Percentiles rank a stretch among this genome's conserved stretches.
phyloP scores from a whole-genome alignment of 1,139 yeast species.

The Taphrina wiesneri region DNA sequence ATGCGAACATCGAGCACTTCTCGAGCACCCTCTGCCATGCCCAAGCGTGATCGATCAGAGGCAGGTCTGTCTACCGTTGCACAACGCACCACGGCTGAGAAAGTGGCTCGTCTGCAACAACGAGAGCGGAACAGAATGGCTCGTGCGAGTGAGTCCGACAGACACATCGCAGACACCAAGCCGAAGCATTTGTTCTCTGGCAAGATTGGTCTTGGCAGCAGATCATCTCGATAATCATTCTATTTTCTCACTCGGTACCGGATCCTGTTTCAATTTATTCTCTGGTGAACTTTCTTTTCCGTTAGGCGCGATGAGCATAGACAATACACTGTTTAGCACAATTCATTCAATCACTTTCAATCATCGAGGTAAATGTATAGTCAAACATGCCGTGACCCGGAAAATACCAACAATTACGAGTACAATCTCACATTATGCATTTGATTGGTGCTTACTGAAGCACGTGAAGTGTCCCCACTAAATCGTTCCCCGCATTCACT shows the following conservation, averaged over 20 bases:
- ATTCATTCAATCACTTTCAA: too few relatives aligned
- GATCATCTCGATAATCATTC: constrained; percentile 9
- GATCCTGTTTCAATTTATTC: not conserved
- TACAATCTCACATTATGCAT: not conserved
- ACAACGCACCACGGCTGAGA: constrained; percentile 80
- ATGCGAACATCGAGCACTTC: constrained; percentile 55
- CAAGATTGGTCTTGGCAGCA: constrained; percentile 50
- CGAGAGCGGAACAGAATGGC: constrained; percentile 91
- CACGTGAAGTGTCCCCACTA: not conserved
- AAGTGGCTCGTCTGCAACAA: constrained; percentile 84
- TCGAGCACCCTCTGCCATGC: constrained; percentile 47
- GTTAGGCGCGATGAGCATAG: constrained; percentile 6
- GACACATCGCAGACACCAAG: constrained; percentile 78
- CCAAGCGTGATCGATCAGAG: constrained; percentile 75
- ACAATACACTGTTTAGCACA: not conserved
- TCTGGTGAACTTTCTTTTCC: not conserved
- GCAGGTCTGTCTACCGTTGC: constrained; percentile 83
- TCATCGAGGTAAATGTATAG: not conserved
- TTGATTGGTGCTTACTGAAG: not conserved
- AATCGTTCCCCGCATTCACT: not conserved
- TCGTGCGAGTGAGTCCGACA: constrained; percentile 93
- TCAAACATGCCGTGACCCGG: not conserved
- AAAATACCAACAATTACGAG: not conserved
- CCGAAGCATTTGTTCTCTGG: constrained; percentile 96
- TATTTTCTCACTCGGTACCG: not conserved